Evolutionary conservation across 441 rosid genomes (phyloP), one percentile per base, ranked within the genome.

Genomic region (Erodium texanum): DNA sequence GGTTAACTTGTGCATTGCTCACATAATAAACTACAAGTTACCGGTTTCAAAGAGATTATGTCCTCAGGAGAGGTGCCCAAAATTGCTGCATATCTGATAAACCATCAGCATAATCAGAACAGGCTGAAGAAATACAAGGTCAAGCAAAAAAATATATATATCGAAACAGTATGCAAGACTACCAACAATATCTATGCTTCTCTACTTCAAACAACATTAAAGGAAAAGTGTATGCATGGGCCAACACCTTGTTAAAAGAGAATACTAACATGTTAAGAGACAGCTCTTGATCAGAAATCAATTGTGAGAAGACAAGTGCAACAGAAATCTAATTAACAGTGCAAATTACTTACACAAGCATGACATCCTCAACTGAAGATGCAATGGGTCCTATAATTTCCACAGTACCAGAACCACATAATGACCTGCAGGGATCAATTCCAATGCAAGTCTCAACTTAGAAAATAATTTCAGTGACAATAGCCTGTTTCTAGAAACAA

Each of bases 381-480:
- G 96, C 79, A 78, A 91, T 77, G 56, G 97, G 96, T 76, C 97
- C 96, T 72, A 85, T 89, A 63, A 91, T 78, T 80, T 78, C 89
- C 75, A 91, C 96, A 54, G 94, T 87, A 63, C 90, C 92, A 64
- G 74, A 71, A 70, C 19, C 90, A 54, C 90, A 86, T 24, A 86
- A 56, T 7, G 94, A 81, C 72, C 97, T 91, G 83, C 66, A 72
- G 54, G 68, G 50, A 74, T 20, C 72, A 70, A 70, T 15, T 45
- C 9, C 3, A 66, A 66, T 29, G 34, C 16, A 70, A 61, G 7
- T 36, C 4, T 50, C 56, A 50, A 15, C 56, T 50, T 16, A 15
- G 56, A 50, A 50, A 50, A 16, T n/a, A 50, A 50, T 2, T 50
- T 50, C 19, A 50, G 19, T 50, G 56, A 50, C 19, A n/a, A 50